A percentile compares a stretch with the other conserved stretches of the same genome.
Conservation (phyloP, 2,329 filamentous ascomycete genomes). For the Fusarium heterosporum region DNA sequence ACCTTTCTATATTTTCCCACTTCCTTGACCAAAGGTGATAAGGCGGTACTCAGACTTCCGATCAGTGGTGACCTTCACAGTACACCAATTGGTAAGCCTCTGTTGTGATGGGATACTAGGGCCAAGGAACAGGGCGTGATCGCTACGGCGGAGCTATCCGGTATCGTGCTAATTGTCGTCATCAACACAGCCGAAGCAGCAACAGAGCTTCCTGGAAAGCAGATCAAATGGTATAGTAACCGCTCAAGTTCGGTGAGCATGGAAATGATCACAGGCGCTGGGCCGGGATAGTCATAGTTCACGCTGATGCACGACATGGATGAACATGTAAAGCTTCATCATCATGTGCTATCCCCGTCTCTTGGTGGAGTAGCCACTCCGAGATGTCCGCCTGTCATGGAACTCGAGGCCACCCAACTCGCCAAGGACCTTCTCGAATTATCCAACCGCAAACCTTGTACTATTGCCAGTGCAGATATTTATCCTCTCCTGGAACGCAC, state of each 20-base stretch:
- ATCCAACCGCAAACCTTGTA: fast-evolving
- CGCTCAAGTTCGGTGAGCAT: neutral
- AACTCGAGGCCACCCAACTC: neutral
- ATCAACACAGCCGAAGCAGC: neutral
- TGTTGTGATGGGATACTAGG: neutral
- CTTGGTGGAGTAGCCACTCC: neutral
- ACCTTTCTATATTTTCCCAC: neutral
- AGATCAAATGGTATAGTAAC: neutral
- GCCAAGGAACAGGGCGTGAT: neutral
- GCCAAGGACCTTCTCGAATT: neutral
- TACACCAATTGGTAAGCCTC: neutral
- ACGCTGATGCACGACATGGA: neutral
- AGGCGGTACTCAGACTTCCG: neutral
- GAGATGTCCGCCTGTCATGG: neutral
- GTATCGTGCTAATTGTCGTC: neutral
- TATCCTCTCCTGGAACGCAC: neutral
- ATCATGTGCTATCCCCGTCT: neutral
- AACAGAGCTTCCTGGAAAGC: neutral
- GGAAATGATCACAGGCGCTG: neutral
- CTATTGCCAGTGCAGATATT: neutral
- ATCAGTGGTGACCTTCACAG: neutral
- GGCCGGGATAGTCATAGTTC: neutral
- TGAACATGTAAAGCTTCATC: neutral
- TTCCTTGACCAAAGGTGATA: neutral
- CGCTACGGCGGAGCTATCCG: neutral